These are phyloP conservation scores for Abrus precatorius DNA, from an alignment of 306 rosid species.

Conservation along the genomic window DNA sequence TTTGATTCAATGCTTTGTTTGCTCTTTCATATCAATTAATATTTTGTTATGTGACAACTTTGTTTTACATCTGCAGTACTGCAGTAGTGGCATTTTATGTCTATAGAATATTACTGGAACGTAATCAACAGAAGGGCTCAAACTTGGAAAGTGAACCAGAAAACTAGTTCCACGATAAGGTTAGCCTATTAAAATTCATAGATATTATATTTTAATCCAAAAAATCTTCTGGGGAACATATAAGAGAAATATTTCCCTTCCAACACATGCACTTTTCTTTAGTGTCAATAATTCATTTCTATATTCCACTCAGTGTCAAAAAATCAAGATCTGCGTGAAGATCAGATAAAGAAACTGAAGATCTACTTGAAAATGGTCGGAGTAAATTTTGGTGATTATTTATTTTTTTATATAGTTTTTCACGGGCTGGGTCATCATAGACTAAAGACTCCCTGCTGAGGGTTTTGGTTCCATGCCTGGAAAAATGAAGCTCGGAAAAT, in stretches of 20 bases:
- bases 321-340: slow-evolving; percentile 35
- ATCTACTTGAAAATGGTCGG: slow-evolving; percentile 28
- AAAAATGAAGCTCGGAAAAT: slow-evolving; percentile 32
- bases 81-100: slow-evolving; percentile 73
- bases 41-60: slow-evolving; percentile 35
- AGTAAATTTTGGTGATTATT: slow-evolving; percentile 43
- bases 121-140: slow-evolving; percentile 55
- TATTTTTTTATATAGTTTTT: slow-evolving; percentile 35
- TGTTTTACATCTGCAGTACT: slow-evolving; percentile 69
- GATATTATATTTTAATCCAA: slow-evolving; percentile 8
- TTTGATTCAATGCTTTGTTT: slow-evolving; percentile 7
- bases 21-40: slow-evolving; percentile 14
- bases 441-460: background rate
- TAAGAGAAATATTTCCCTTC: background rate
- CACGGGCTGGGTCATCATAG: slow-evolving; percentile 28
- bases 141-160: slow-evolving; percentile 59
- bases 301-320: slow-evolving; percentile 31
- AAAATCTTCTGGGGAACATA: background rate
- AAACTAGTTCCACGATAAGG: slow-evolving; percentile 56
- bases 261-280: slow-evolving; percentile 2
- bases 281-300: slow-evolving; percentile 25
- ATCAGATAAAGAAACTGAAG: slow-evolving; percentile 12
- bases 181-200: slow-evolving; percentile 45
- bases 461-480: slow-evolving; percentile 36
- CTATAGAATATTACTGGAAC: slow-evolving; percentile 63